Evolutionary conservation across 345 rosid species (phyloP), one percentile per base, ranked within the genome.

Genomic region (Isatis tinctoria): DNA sequence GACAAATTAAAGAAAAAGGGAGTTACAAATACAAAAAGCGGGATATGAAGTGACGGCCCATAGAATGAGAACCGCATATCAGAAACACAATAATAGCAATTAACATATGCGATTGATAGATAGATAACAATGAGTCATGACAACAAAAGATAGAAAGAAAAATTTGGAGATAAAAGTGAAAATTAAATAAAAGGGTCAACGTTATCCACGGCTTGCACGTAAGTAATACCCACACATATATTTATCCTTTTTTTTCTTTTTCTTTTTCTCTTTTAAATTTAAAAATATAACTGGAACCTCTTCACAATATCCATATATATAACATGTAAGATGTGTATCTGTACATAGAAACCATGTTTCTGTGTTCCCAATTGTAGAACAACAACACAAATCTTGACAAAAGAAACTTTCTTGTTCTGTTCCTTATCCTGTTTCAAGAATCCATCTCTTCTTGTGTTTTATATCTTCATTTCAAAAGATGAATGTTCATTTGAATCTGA

Each of bases 151-250:
- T 1, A 10, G 14, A 58, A 74, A 20, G 2, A 69, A 24, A 32
- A 18, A 53, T 43, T 64, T 44, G 11, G 36, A 70, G 71, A 64
- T 69, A 56, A 69, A 76, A 52, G 41, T 62, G 43, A 69, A 10
- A 26, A 53, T 36, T 48, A 72, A 26, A 52, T 13, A 20, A 72
- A 63, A 22, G 72, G 70, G 77, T 70, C 80, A 79, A 80, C 81
- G 45, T 74, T 83, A 78, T 81, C 82, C 80, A 66, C 70, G 79
- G 58, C 79, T 76, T 67, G 56, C 78, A 57, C 72, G 73, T 60
- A 72, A 77, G 77, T 77, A 51, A 56, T 45, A 53, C 82, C 83
- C 67, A 67, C 80, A 68, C 80, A 61, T 36, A 67, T 72, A 51
- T 48, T 49, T 65, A 53, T 70, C 75, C 26, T 39, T 69, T 73